These are phyloP conservation scores for Hypoxylon fragiforme DNA, from an alignment of 495 filamentous ascomycete species.

Conservation along the genomic window DNA sequence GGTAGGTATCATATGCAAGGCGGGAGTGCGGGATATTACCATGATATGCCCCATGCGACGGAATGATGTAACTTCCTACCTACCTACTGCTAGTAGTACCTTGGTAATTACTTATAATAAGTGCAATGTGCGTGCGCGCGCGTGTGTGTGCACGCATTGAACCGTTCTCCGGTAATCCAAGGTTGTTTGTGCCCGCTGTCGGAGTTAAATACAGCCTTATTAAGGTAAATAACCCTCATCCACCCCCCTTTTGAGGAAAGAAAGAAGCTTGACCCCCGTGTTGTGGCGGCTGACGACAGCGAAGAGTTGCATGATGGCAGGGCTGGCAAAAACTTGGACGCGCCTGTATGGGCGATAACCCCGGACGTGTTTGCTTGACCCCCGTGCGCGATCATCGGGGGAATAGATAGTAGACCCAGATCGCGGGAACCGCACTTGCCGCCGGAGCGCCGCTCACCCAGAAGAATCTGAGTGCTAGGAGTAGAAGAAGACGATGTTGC, in stretches of 20 bases:
- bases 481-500: conserved; percentile 12
- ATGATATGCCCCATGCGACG: conserved; percentile 21
- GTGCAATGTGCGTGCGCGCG: conserved; percentile 21
- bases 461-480: conserved; percentile 9
- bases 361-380: conserved; percentile 29
- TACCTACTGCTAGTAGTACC: background rate
- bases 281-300: conserved; percentile 32
- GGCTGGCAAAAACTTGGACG: conserved; percentile 25
- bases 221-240: background rate
- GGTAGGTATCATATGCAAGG: conserved; percentile 16
- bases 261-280: conserved; percentile 32
- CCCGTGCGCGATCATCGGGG: conserved; percentile 30
- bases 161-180: conserved; percentile 21
- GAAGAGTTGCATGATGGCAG: conserved; percentile 15
- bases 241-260: conserved; percentile 8
- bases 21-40: conserved; percentile 35
- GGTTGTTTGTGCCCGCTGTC: conserved; percentile 21
- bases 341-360: conserved; percentile 28
- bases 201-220: conserved; percentile 30
- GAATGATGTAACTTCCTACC: conserved; percentile 28
- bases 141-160: conserved; percentile 24
- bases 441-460: conserved; percentile 17
- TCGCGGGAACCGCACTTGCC: conserved; percentile 30
- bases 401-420: conserved; percentile 27
- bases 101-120: background rate